These are phyloP conservation scores for Syzygium syzygioides DNA, from an alignment of 441 rosid genomes.

Conservation along the genomic window DNA sequence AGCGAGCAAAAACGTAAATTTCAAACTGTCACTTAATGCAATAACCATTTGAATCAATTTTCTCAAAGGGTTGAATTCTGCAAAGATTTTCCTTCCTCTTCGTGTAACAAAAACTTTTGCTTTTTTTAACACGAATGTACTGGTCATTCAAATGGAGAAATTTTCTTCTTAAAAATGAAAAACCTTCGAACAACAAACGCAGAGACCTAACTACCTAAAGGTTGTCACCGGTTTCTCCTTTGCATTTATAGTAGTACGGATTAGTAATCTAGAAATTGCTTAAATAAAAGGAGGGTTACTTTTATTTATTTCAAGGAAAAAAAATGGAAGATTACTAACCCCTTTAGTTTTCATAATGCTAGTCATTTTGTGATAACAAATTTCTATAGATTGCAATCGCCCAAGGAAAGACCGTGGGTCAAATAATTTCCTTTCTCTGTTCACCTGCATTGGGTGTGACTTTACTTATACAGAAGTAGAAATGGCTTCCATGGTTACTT, in stretches of 20 bases:
- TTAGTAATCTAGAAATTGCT: neutral
- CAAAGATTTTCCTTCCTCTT: neutral
- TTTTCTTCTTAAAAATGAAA: neutral
- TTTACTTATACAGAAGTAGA: neutral
- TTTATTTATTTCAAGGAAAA: too few species aligned
- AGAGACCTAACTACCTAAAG: neutral
- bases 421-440: neutral
- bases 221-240: neutral
- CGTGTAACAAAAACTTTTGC: neutral
- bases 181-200: neutral
- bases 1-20: too few species aligned
- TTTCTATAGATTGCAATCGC: neutral
- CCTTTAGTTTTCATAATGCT: too few species aligned
- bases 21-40: too few species aligned
- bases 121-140: neutral
- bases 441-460: neutral
- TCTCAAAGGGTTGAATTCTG: too few species aligned
- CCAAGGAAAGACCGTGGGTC: too few species aligned
- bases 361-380: neutral
- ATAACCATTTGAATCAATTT: too few species aligned
- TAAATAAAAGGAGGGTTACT: neutral
- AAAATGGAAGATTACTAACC: too few species aligned
- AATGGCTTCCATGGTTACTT: neutral
- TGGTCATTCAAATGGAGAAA: neutral
- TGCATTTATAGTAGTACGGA: neutral